Conservation (phyloP, 1,139 yeast genomes). For the Sugiyamaella paludigena region DNA sequence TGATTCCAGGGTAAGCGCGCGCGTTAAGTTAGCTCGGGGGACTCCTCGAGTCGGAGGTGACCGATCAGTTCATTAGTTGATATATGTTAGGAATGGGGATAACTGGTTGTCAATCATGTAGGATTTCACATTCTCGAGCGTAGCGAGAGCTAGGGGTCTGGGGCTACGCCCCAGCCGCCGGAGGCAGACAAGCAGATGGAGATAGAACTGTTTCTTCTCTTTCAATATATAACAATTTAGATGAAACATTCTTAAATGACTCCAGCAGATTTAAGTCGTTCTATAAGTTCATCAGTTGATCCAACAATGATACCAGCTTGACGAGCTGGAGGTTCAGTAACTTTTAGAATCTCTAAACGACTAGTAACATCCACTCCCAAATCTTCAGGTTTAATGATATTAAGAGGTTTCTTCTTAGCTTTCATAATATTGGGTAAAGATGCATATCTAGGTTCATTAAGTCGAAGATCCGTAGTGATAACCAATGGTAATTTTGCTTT, state of each 20-base stretch:
- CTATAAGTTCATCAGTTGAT: conserved; percentile 75
- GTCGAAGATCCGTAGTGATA: conserved; percentile 87
- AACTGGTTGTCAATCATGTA: too few relatives aligned
- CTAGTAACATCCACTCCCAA: conserved; percentile 63
- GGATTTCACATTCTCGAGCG: too few relatives aligned
- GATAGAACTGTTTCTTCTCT: too few relatives aligned
- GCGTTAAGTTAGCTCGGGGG: too few relatives aligned
- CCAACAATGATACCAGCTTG: conserved; percentile 77
- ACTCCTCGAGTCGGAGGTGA: too few relatives aligned
- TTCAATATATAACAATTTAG: too few relatives aligned
- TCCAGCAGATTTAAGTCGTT: conserved; percentile 65
- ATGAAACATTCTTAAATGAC: conserved; percentile 24
- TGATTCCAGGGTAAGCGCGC: too few relatives aligned
- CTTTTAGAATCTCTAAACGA: conserved; percentile 66
- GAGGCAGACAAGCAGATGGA: too few relatives aligned
- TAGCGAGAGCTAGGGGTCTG: too few relatives aligned
- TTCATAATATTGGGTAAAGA: conserved; percentile 95
- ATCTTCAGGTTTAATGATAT: conserved; percentile 65
- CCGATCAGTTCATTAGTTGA: too few relatives aligned
- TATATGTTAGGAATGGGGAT: too few relatives aligned
- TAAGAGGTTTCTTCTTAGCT: conserved; percentile 94
- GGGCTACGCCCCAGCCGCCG: too few relatives aligned
- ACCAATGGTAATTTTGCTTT: conserved; percentile 78
- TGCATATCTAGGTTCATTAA: conserved; percentile 92
- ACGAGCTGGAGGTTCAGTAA: conserved; percentile 84